A percentile compares a stretch with the other conserved stretches of the same genome.
Conservation (phyloP, 2,329 filamentous ascomycete species). For the Dactylellina cionopaga region DNA sequence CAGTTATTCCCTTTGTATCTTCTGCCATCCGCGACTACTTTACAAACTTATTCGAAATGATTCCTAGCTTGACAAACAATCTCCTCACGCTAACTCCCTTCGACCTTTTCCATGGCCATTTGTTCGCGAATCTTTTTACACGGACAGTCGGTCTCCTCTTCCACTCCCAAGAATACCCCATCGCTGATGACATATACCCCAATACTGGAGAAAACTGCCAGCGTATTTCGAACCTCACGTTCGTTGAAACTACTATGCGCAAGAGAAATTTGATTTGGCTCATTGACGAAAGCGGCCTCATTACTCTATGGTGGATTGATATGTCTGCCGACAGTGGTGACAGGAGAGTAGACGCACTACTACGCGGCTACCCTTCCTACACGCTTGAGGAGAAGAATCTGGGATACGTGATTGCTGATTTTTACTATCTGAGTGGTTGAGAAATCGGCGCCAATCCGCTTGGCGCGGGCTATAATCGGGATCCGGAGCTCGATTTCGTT, state of each 20-base stretch:
- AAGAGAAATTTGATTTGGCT: conserved; percentile 25
- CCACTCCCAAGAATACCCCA: conserved; percentile 30
- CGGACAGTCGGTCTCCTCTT: background rate
- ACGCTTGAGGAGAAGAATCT: conserved; percentile 21
- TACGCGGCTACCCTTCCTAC: conserved; percentile 12
- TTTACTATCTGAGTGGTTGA: conserved; percentile 11
- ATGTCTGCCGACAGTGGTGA: conserved; percentile 4
- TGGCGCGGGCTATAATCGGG: too few relatives aligned
- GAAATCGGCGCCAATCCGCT: conserved; percentile 1
- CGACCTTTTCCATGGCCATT: conserved; percentile 25
- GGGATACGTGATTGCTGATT: conserved; percentile 14
- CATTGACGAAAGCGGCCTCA: conserved; percentile 1
- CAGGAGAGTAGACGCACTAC: background rate
- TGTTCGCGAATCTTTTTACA: conserved; percentile 12
- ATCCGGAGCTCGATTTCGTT: too few relatives aligned
- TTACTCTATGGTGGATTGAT: conserved; percentile 17
- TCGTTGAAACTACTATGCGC: conserved; percentile 7
- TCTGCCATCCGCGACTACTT: conserved; percentile 4
- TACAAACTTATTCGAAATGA: conserved; percentile 8
- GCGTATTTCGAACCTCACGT: background rate
- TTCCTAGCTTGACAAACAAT: conserved; percentile 1
- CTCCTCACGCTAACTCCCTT: conserved; percentile 8
- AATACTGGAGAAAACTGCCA: conserved; percentile 19
- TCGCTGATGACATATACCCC: conserved; percentile 9
- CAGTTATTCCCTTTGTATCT: background rate